Percentiles rank a stretch among this genome's conserved stretches.
Conservation (phyloP, 148 eudicot genomes). For the Oxyria digyna region DNA sequence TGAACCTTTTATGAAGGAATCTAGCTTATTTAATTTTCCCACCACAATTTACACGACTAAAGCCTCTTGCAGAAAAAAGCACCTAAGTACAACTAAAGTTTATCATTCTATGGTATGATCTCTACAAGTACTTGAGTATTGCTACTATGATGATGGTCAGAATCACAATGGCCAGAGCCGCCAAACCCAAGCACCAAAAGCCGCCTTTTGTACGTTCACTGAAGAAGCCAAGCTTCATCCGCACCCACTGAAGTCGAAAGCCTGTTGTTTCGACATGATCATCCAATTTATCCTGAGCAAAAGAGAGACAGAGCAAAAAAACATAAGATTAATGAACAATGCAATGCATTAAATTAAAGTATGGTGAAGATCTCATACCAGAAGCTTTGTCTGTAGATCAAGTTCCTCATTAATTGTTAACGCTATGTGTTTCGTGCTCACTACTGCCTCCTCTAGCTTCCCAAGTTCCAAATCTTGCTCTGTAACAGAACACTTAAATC, state of each 20-base stretch:
- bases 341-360: background rate
- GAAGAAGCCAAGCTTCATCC: conserved; percentile 49
- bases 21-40: too few species aligned
- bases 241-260: conserved; percentile 60
- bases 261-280: conserved; percentile 30
- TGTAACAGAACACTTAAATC: background rate
- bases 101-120: background rate
- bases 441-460: conserved; percentile 27
- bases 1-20: too few species aligned
- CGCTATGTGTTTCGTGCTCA: conserved; percentile 34
- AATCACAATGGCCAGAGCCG: conserved; percentile 38
- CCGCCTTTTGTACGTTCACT: conserved; percentile 73
- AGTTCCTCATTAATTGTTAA: conserved; percentile 39
- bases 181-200: conserved; percentile 46
- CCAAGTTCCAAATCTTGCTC: conserved; percentile 37
- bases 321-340: background rate
- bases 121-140: conserved; percentile 58
- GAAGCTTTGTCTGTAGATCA: conserved; percentile 27
- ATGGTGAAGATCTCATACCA: conserved; percentile 15
- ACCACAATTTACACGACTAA: too few species aligned
- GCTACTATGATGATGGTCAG: conserved; percentile 37
- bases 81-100: too few species aligned
- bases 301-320: background rate
- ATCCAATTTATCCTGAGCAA: conserved; percentile 26
- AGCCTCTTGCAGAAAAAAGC: too few species aligned